Conservation (phyloP, 306 rosid species). For the Trifolium fragiferum region DNA sequence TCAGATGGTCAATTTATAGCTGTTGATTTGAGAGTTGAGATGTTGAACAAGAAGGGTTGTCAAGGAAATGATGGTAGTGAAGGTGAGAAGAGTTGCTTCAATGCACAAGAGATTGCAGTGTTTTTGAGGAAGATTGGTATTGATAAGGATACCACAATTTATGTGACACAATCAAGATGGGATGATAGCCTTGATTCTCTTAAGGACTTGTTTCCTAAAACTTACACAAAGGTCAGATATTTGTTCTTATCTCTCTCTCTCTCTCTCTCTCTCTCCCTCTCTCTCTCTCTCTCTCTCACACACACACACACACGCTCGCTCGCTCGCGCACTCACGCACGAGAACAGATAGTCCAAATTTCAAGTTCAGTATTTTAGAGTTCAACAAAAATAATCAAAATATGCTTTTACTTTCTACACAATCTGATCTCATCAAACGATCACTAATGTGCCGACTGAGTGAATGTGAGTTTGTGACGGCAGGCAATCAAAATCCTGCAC, state of each 20-base stretch:
- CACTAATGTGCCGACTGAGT: not conserved
- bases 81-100: slow-evolving; percentile 78
- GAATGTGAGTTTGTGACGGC: not conserved
- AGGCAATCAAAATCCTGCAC: not conserved
- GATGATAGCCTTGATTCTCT: slow-evolving; percentile 80
- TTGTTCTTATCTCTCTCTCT: slow-evolving; percentile 16
- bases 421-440: not conserved
- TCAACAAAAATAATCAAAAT: too few species aligned
- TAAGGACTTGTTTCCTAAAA: slow-evolving; percentile 89
- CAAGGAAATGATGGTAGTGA: slow-evolving; percentile 65
- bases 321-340: too few species aligned
- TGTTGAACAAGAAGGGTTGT: slow-evolving; percentile 82
- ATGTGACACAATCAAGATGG: slow-evolving; percentile 95
- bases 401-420: not conserved
- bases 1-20: slow-evolving; percentile 84
- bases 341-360: too few species aligned
- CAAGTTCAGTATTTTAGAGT: not conserved
- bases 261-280: not conserved
- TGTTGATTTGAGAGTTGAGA: slow-evolving; percentile 85
- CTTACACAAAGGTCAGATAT: slow-evolving; percentile 79
- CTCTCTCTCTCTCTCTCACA: not conserved
- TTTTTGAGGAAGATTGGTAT: slow-evolving; percentile 86
- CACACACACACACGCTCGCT: not conserved
- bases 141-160: slow-evolving; percentile 84
- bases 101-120: slow-evolving; percentile 74